These are phyloP conservation scores for Xylaria bambusicola DNA, from an alignment of 495 filamentous ascomycete genomes.

Conservation along the genomic window DNA sequence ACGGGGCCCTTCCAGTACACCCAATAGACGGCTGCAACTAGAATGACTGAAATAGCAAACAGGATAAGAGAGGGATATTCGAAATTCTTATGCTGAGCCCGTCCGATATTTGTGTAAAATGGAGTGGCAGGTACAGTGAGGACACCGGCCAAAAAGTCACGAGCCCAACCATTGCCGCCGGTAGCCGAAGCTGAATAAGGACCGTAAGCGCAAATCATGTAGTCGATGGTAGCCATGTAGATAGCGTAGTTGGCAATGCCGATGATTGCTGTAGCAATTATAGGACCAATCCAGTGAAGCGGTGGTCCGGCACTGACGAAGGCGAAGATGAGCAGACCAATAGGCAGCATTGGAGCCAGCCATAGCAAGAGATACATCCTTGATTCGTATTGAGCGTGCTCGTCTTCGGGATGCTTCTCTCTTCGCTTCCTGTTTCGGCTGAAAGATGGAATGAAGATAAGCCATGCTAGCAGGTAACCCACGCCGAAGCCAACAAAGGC, in stretches of 20 bases:
- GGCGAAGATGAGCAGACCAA: slow-evolving; percentile 72
- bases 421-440: slow-evolving; percentile 57
- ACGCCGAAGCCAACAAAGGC: slow-evolving; percentile 65
- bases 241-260: slow-evolving; percentile 71
- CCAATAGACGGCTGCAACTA: slow-evolving; percentile 74
- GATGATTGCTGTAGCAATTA: slow-evolving; percentile 62
- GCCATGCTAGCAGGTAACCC: slow-evolving; percentile 66
- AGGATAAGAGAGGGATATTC: slow-evolving; percentile 74
- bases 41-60: slow-evolving; percentile 65
- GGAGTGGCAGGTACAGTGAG: slow-evolving; percentile 75
- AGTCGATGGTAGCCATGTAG: slow-evolving; percentile 83
- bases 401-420: slow-evolving; percentile 54
- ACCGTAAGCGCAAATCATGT: slow-evolving; percentile 80
- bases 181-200: slow-evolving; percentile 79
- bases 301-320: slow-evolving; percentile 67
- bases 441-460: slow-evolving; percentile 66
- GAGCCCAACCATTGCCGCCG: slow-evolving; percentile 68
- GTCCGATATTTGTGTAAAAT: slow-evolving; percentile 67
- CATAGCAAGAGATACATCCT: slow-evolving; percentile 64
- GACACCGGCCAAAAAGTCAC: slow-evolving; percentile 85
- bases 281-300: slow-evolving; percentile 63
- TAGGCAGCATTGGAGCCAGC: slow-evolving; percentile 65
- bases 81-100: slow-evolving; percentile 54
- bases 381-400: slow-evolving; percentile 63
- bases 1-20: slow-evolving; percentile 77